Evolutionary conservation across 257 asterid species (phyloP).

Genomic region (Sherardia arvensis): DNA sequence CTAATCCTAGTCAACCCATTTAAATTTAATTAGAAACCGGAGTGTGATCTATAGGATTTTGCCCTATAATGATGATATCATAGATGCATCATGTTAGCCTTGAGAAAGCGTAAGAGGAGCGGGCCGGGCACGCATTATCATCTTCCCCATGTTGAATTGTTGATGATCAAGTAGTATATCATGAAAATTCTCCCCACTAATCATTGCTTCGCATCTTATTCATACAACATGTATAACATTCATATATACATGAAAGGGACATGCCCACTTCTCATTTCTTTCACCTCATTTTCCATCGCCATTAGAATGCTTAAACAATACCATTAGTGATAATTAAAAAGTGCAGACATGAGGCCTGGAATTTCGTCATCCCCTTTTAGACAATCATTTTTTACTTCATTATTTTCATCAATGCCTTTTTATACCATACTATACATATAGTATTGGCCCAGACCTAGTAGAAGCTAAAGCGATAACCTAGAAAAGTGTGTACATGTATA

Average conservation of each 20-base stretch:
- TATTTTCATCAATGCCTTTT: background rate
- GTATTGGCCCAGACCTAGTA: background rate
- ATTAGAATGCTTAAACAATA: background rate
- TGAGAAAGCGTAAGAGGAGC: background rate
- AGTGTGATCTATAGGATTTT: too few relatives aligned
- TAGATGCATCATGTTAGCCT: constrained; percentile 7
- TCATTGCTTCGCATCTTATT: background rate
- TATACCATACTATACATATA: too few relatives aligned
- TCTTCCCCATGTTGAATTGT: constrained; percentile 8
- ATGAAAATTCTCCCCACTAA: background rate
- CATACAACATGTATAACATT: constrained; percentile 2
- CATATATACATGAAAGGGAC: background rate
- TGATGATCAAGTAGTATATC: background rate
- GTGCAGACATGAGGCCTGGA: constrained; percentile 8
- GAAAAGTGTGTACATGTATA: background rate
- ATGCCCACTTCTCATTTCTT: background rate
- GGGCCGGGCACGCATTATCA: background rate
- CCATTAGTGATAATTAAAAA: background rate
- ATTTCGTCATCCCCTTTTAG: background rate
- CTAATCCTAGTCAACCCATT: too few relatives aligned
- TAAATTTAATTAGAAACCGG: too few relatives aligned
- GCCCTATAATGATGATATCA: constrained; percentile 7
- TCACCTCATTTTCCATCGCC: background rate
- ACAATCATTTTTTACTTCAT: background rate
- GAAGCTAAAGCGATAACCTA: background rate